Base-by-base conservation (phyloP, 1,284 basidiomycete genomes). In the Omphalotus olearius region DNA sequence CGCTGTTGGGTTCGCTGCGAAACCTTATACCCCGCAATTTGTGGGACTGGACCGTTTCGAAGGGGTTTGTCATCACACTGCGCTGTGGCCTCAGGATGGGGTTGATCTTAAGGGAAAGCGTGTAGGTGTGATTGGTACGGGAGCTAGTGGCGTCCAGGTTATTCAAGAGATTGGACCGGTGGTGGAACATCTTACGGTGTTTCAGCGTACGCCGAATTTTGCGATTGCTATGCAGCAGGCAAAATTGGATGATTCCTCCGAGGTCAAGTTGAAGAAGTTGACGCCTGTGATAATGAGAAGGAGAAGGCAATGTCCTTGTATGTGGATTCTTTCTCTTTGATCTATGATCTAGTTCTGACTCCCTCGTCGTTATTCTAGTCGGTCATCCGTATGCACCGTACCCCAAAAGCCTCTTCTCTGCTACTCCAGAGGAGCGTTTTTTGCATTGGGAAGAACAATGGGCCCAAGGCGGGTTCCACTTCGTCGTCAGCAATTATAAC, bases 121-220 rank as follows among this genome's bases (percentile, higher is more conserved):
- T 2, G 42, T 63, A 9, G 63, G 59, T 3, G 57, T 64, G 17
- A 56, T 64, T 35, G 63, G 63, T 13, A 64, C 62, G 1, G 63
- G 63, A 2, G 61, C 63, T 2, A 64, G 60, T 13, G 62, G 63
- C 6, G 61, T 64, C 4, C 63, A 64, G 45, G 44, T 64, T 2
- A 53, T 62, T 25, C 62, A 64, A 44, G 61, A 57, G 46, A 47
- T 42, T 11, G 61, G 57, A 1, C 53, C 57, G 11, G 40, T 54
- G 2, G 60, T 54, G 6, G 33, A 51, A 0, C 58, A 63, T 30
- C 57, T 64, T 28, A 62, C 62, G 6, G 54, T 63, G 16, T 64
- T 64, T 54, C 62, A 65, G 47, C 63, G 63, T 13, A 63, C 60
- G 3, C 57, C 62, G 0, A 62, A 63, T 5, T 18, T 47, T 62